Evolutionary conservation across 345 rosid genomes (phyloP).

Genomic region (Eucalyptus sp.): DNA sequence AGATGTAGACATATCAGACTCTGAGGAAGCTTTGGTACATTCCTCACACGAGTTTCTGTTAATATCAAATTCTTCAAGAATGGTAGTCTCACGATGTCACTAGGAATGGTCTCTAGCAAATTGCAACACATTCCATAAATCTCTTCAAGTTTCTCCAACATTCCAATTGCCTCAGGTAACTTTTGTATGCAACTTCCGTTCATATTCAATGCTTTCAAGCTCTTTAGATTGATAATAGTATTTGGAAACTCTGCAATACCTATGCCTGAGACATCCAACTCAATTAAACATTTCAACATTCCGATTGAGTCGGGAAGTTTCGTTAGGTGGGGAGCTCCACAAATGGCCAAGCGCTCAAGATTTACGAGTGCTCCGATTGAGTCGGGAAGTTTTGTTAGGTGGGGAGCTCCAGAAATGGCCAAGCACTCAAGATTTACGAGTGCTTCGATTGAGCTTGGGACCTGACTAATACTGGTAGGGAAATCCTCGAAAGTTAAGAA

Average conservation of each 20-base stretch:
- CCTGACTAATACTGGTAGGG: neutral
- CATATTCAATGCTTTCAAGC: neutral
- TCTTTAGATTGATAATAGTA: neutral
- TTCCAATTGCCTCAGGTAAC: neutral
- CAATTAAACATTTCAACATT: neutral
- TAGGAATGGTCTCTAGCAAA: neutral
- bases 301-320: neutral
- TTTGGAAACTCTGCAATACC: neutral
- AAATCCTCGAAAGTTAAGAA: accelerated
- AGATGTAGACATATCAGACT: neutral
- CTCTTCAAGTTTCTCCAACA: neutral
- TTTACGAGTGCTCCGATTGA: neutral
- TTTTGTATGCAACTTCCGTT: accelerated
- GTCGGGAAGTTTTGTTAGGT: neutral
- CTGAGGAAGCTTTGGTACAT: neutral
- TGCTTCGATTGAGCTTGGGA: neutral
- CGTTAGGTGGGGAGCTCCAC: neutral
- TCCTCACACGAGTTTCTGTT: accelerated
- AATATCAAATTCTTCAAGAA: neutral
- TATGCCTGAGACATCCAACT: too few relatives aligned
- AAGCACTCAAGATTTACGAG: neutral
- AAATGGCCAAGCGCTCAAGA: neutral
- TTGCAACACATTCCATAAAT: neutral
- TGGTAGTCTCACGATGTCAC: neutral
- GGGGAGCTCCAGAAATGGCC: neutral